Evolutionary conservation across 176 grass and related monocot species (phyloP).

Genomic region (Leersia perrieri): DNA sequence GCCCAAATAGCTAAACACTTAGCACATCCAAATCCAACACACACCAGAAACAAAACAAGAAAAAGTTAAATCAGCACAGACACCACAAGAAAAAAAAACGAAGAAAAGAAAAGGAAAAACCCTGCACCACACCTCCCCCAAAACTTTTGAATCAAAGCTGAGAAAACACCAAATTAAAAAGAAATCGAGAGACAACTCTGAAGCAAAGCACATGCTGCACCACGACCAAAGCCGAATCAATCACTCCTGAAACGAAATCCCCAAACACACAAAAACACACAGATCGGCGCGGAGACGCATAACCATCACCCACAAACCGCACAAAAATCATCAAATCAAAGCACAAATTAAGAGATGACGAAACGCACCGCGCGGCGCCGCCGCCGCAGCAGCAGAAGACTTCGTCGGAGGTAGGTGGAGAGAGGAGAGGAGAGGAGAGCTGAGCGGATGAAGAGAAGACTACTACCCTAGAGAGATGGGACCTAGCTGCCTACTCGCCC

Average conservation of each 20-base stretch:
- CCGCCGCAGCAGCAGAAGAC: neutral
- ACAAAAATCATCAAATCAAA: neutral
- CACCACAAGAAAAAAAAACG: neutral
- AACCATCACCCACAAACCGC: neutral
- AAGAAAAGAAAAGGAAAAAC: neutral
- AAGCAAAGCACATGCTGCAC: neutral
- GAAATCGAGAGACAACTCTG: neutral
- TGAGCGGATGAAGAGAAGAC: neutral
- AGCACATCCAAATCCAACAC: neutral
- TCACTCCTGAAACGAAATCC: neutral
- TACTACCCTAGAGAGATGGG: neutral
- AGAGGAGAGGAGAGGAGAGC: neutral
- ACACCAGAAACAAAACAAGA: neutral
- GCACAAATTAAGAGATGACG: neutral
- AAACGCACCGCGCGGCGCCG: neutral
- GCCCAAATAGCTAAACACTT: neutral
- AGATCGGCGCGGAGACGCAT: neutral
- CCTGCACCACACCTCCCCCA: neutral
- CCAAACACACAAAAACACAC: neutral
- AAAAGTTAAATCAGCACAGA: neutral
- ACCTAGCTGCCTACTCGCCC: neutral
- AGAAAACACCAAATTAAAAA: neutral
- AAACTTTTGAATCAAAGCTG: neutral
- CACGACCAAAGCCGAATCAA: neutral
- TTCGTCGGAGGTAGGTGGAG: conserved; percentile 1